These are phyloP conservation scores for Xylariales sp. DNA, from an alignment of 2,329 filamentous ascomycete genomes.

Conservation along the genomic window DNA sequence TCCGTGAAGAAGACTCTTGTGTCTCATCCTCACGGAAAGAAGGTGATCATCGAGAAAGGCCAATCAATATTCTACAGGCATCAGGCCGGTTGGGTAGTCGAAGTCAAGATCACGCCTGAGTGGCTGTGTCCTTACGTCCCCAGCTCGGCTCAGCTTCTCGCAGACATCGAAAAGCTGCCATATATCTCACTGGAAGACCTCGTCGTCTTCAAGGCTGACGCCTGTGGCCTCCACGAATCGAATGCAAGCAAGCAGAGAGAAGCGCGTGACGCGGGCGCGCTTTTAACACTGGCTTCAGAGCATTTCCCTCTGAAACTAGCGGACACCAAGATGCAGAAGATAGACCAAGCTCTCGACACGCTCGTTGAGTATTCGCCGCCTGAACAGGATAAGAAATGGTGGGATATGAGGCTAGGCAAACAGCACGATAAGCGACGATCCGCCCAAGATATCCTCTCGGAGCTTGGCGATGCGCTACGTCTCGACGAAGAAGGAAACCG, in stretches of 20 bases:
- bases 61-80: conserved; percentile 37
- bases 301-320: conserved; percentile 36
- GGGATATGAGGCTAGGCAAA: conserved; percentile 36
- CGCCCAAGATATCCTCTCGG: conserved; percentile 38
- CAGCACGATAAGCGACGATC: conserved; percentile 38
- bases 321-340: conserved; percentile 36
- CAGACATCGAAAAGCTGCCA: conserved; percentile 30
- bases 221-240: conserved; percentile 39
- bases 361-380: conserved; percentile 36
- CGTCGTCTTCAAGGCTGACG: conserved; percentile 40
- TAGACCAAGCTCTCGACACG: conserved; percentile 38
- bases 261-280: conserved; percentile 33
- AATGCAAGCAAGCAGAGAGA: conserved; percentile 33
- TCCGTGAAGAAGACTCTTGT: conserved; percentile 39
- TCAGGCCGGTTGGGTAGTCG: conserved; percentile 36
- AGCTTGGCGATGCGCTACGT: conserved; percentile 37
- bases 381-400: conserved; percentile 35
- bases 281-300: conserved; percentile 36
- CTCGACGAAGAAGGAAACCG: conserved; percentile 36
- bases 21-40: conserved; percentile 30
- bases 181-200: conserved; percentile 39
- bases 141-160: conserved; percentile 26
- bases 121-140: conserved; percentile 41
- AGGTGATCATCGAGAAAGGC: conserved; percentile 31
- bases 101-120: conserved; percentile 39